phyloP scores from a whole-genome alignment of 495 filamentous ascomycete genomes.

The Neurospora sublineolata region DNA sequence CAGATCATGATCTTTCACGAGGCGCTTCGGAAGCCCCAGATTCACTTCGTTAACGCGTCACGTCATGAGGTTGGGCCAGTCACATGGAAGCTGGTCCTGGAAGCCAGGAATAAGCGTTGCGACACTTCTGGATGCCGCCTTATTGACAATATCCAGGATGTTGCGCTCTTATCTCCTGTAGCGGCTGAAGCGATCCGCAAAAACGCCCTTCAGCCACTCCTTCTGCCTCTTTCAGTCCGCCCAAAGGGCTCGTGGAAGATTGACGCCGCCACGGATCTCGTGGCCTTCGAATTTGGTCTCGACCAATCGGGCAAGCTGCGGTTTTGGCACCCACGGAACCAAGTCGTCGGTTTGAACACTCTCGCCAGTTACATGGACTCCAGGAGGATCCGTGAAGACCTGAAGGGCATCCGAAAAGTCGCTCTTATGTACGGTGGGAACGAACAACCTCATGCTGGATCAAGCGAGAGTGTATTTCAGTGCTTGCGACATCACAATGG shows the following conservation, averaged over 20 bases:
- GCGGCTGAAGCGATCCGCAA: neutral
- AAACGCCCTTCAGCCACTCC: neutral
- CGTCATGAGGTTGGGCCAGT: neutral
- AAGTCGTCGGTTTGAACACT: too few species aligned
- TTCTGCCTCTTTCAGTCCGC: neutral
- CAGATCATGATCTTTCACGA: conserved; percentile 8
- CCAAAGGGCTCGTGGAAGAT: neutral
- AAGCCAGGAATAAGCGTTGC: neutral
- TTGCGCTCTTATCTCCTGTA: neutral
- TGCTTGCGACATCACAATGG: neutral
- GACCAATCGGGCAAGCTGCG: neutral
- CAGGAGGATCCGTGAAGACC: neutral
- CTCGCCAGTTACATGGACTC: too few species aligned
- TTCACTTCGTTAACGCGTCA: conserved; percentile 2
- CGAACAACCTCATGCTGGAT: neutral
- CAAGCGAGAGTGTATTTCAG: neutral
- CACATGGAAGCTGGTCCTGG: neutral
- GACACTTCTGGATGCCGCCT: conserved; percentile 5
- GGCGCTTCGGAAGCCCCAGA: conserved; percentile 9
- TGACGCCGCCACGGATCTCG: conserved; percentile 1
- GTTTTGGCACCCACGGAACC: neutral
- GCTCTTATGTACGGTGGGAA: neutral
- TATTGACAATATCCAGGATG: neutral
- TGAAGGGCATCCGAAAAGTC: neutral
- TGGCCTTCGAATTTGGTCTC: neutral